Conservation (phyloP, 2,329 filamentous ascomycete species). For the Fusarium succisae region DNA sequence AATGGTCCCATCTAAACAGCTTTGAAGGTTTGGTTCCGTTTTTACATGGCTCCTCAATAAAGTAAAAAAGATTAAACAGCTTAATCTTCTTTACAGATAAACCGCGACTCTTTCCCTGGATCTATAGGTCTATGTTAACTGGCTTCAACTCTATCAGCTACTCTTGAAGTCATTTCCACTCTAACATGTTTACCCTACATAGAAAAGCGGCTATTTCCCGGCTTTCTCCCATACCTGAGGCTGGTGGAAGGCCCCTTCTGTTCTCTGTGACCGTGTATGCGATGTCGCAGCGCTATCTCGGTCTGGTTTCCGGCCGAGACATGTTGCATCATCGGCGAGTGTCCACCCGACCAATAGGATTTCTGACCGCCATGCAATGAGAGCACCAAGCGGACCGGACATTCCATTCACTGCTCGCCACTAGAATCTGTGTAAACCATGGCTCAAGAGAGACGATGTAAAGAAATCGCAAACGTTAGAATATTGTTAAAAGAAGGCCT, state of each 20-base stretch:
- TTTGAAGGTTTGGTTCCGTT: rapidly evolving
- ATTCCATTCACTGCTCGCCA: not conserved
- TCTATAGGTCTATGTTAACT: too few species aligned
- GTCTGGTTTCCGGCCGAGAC: not conserved
- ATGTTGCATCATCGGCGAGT: rapidly evolving
- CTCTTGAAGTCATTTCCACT: too few species aligned
- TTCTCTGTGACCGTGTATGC: rapidly evolving
- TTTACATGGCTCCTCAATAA: rapidly evolving
- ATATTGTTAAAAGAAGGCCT: rapidly evolving
- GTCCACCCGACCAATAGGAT: not conserved
- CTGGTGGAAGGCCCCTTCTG: rapidly evolving
- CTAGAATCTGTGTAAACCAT: not conserved
- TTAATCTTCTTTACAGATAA: too few species aligned
- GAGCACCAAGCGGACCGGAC: rapidly evolving
- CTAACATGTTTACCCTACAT: too few species aligned
- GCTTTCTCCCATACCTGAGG: rapidly evolving
- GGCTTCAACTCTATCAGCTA: too few species aligned
- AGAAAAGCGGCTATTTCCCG: rapidly evolving
- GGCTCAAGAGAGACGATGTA: not conserved
- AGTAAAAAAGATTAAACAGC: too few species aligned
- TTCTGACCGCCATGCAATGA: not conserved
- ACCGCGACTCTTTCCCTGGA: too few species aligned
- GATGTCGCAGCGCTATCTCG: not conserved
- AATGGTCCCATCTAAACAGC: rapidly evolving
- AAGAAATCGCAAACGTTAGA: not conserved